A percentile compares a stretch with the other conserved stretches of the same genome.
Evolutionary conservation across 768 basidiomycete species (phyloP).

Genomic region (Hysterangium stoloniferum): DNA sequence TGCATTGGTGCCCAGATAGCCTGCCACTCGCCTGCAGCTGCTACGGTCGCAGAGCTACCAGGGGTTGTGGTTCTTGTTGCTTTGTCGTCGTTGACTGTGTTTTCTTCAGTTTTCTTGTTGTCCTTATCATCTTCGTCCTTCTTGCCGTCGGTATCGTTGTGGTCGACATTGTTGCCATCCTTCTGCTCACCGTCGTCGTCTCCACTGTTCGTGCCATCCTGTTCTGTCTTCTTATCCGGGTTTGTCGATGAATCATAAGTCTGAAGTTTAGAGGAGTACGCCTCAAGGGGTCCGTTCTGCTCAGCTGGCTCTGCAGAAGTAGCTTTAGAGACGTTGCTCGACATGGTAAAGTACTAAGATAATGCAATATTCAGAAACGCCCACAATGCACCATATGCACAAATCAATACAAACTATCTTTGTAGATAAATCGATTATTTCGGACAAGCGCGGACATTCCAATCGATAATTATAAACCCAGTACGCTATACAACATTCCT

Average conservation of each 20-base stretch:
- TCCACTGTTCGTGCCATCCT: background rate
- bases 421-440: too few species aligned
- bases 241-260: background rate
- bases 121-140: conserved; percentile 1
- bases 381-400: too few species aligned
- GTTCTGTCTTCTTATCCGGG: background rate
- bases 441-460: too few species aligned
- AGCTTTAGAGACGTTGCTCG: background rate
- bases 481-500: too few species aligned
- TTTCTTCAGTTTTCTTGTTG: background rate
- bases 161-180: background rate
- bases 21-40: conserved; percentile 51
- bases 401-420: background rate
- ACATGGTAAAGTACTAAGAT: too few species aligned
- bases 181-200: conserved; percentile 7
- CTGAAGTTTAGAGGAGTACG: background rate
- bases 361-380: too few species aligned
- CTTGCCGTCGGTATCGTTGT: conserved; percentile 1
- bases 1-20: conserved; percentile 72
- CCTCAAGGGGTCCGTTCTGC: background rate
- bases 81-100: conserved; percentile 4
- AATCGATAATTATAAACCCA: too few species aligned
- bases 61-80: conserved; percentile 5
- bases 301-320: background rate
- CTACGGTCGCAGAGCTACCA: conserved; percentile 13